Evolutionary conservation across 2,329 filamentous ascomycete genomes (phyloP).

Genomic region (Blastomyces gilchristii): DNA sequence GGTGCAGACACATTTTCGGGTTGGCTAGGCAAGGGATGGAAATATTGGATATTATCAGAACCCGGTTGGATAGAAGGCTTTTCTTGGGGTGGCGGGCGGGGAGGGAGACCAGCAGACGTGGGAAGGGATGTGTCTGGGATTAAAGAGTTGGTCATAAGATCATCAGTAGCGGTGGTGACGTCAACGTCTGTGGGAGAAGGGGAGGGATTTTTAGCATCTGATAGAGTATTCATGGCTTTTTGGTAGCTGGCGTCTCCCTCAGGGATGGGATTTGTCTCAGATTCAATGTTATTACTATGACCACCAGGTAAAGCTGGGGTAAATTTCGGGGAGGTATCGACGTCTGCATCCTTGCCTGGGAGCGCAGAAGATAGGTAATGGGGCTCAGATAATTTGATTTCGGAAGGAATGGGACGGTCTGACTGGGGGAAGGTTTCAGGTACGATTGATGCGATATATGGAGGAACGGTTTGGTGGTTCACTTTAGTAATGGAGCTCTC

Average conservation of each 20-base stretch:
- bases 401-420: conserved; percentile 14
- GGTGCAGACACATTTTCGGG: conserved; percentile 19
- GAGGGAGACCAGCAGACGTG: conserved; percentile 32
- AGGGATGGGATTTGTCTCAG: conserved; percentile 17
- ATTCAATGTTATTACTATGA: conserved; percentile 19
- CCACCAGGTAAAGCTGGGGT: background rate
- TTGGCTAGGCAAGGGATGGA: conserved; percentile 30
- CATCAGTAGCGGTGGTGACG: conserved; percentile 20
- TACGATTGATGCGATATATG: conserved; percentile 16
- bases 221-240: conserved; percentile 40
- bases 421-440: conserved; percentile 22
- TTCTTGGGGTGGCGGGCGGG: conserved; percentile 38
- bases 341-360: background rate
- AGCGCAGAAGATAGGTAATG: conserved; percentile 19
- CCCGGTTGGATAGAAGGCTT: conserved; percentile 31
- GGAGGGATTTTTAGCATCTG: conserved; percentile 23
- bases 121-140: conserved; percentile 25
- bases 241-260: conserved; percentile 39
- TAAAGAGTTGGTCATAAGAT: conserved; percentile 22
- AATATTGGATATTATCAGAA: conserved; percentile 31
- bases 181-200: conserved; percentile 20
- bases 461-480: conserved; percentile 18
- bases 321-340: background rate
- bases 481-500: conserved; percentile 14
- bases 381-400: conserved; percentile 17